Base-by-base conservation (phyloP, 805 yeast species). In the Metschnikowia corniflorae region DNA sequence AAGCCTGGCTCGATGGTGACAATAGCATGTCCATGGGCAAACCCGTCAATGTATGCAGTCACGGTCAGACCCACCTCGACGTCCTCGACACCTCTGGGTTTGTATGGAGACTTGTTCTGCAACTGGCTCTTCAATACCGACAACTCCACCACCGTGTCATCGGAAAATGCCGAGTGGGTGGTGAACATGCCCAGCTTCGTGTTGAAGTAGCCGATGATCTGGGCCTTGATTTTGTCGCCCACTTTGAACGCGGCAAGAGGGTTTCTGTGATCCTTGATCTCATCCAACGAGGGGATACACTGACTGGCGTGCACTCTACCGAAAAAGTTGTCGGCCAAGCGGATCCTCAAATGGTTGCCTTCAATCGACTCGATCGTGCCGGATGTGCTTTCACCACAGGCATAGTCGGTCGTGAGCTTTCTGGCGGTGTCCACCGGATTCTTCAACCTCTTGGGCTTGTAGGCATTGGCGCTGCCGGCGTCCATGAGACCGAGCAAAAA, bases 271-370 rank as follows among this genome's bases (percentile, higher is more conserved):
- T 86, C 78, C 35, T 68, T 61, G 31, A 88, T 82, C 19, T 77
- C 81, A 2, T 64, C 59, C 42, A 65, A 58, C 0, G 58, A 47
- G 35, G 76, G 78, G 59, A 75, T 83, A 26, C 83, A 64, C 59
- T 87, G 84, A 13, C 88, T 74, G 13, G 82, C 68, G 50, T 86
- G 95, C 40, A 89, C 62, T 55, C 94, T 76, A 25, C 95, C 97
- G 50, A 77, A 83, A 43, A 79, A 67, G 54, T 83, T 80, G 42
- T 82, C 93, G 35, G 93, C 88, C 30, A 88, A 65, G 33, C 73
- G 73, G 14, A 89, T 83, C 50, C 80, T 80, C 47, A 89, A 64
- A 61, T 86, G 93, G 5, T 86, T 77, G 21, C 75, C 77, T 55
- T 83, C 85, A 24, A 85, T 72, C 1, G 80, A 65, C 32, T 72